Base-by-base conservation (phyloP, 495 filamentous ascomycete species). In the Neurospora sp. region DNA sequence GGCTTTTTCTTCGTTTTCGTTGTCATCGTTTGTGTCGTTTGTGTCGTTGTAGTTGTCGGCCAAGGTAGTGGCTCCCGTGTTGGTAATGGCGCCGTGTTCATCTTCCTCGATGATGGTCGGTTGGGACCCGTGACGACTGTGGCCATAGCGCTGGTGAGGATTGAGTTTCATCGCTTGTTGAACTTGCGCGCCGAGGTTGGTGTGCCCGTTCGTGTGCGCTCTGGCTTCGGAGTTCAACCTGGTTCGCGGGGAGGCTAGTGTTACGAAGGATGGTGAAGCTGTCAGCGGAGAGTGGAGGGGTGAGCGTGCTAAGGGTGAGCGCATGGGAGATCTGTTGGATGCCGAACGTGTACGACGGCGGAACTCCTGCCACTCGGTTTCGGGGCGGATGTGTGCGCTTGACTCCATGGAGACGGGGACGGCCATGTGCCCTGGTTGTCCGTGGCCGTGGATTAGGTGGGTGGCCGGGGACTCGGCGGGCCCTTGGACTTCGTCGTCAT, bases 321-420 rank as follows among this genome's bases (percentile, higher is more conserved):
- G 53, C 14, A 65, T 1, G 10, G 53, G 53, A 16, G 53, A 65
- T 6, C 53, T 3, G 16, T 65, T 65, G 0, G 53, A 65, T 2
- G 74, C 75, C 7, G 84, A 84, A 14, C 77, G 78, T 3, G 82
- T 81, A 44, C 82, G 80, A 45, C 85, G 80, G 71, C 85, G 81
- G 71, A 85, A 88, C n/a, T 82, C 83, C 73, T 86, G 80, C 86
- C 86, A 88, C 73, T 85, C 86, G 3, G 84, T 81, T 45, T 87
- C 82, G 3, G 75, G 77, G 35, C 80, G 73, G 35, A 81, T 73
- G 12, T 74, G 72, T 7, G 72, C 75, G 20, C 69, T 71, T 4
- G 74, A 68, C 22, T 82, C 78, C 0, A 79, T 71, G 8, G 82
- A 78, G 2, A 82, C 75, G 8, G 85, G 74, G 47, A 78, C 69